Percentiles rank a stretch among this genome's conserved stretches.
phyloP scores from a whole-genome alignment of 139 green algal species.

The Coelastrella sp. region DNA sequence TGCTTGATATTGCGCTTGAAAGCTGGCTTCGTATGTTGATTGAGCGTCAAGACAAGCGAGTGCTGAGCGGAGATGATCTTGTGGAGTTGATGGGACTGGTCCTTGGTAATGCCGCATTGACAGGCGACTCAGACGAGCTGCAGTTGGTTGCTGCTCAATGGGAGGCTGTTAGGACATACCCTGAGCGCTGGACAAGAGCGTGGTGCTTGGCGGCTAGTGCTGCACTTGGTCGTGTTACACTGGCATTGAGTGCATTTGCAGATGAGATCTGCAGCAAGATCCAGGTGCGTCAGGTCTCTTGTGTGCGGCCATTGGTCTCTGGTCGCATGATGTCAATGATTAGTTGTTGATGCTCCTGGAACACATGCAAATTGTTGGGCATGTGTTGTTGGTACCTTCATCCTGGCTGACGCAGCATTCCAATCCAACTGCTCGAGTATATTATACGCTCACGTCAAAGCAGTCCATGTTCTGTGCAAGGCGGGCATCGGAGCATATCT shows the following conservation, averaged over 20 bases:
- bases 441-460: no score
- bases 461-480: no score
- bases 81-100: conserved; percentile 70
- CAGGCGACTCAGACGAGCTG: conserved; percentile 69
- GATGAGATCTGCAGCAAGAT: conserved; percentile 71
- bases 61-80: conserved; percentile 68
- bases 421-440: no score
- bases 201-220: conserved; percentile 79
- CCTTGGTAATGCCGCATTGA: conserved; percentile 72
- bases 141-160: conserved; percentile 52
- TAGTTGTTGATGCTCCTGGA: no score
- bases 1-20: conserved; percentile 95
- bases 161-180: conserved; percentile 35
- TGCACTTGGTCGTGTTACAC: conserved; percentile 69
- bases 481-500: no score
- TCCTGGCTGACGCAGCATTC: no score
- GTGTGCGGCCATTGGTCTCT: no score
- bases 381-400: no score
- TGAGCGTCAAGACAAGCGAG: conserved; percentile 70
- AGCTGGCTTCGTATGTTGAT: conserved; percentile 84
- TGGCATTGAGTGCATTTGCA: conserved; percentile 76
- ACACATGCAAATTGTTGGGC: no score
- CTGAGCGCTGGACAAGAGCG: conserved; percentile 61
- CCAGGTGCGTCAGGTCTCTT: conserved; percentile 8
- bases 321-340: no score